Conservation (phyloP, 2,329 filamentous ascomycete species). For the Fusarium sp. region DNA sequence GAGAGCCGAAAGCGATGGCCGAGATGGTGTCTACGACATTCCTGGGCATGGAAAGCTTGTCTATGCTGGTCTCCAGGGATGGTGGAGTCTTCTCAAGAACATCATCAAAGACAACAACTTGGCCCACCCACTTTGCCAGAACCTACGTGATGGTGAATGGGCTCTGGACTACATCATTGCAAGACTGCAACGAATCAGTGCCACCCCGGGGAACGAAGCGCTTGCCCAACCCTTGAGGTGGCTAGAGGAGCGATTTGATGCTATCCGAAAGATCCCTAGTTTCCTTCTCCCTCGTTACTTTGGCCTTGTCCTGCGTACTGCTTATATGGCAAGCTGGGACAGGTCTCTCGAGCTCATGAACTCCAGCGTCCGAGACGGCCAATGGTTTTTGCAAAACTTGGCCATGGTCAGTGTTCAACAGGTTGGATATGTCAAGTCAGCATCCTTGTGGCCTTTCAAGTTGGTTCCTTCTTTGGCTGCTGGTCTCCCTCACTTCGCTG, state of each 20-base stretch:
- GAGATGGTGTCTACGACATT: slow-evolving; percentile 89
- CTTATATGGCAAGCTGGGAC: slow-evolving; percentile 86
- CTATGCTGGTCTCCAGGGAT: slow-evolving; percentile 97
- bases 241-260: slow-evolving; percentile 87
- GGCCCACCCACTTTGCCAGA: slow-evolving; percentile 92
- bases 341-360: slow-evolving; percentile 83
- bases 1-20: slow-evolving; percentile 79
- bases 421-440: slow-evolving; percentile 88
- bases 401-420: slow-evolving; percentile 93
- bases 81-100: slow-evolving; percentile 91
- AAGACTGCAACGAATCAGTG: slow-evolving; percentile 78
- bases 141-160: slow-evolving; percentile 92
- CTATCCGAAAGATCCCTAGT: slow-evolving; percentile 84
- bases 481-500: slow-evolving; percentile 92
- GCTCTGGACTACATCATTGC: slow-evolving; percentile 87
- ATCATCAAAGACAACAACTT: slow-evolving; percentile 91
- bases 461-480: slow-evolving; percentile 89
- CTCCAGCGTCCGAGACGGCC: slow-evolving; percentile 79
- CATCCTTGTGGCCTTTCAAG: slow-evolving; percentile 88
- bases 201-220: slow-evolving; percentile 69
- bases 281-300: slow-evolving; percentile 96
- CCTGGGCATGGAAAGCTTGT: slow-evolving; percentile 86
- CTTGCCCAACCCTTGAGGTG: slow-evolving; percentile 77
- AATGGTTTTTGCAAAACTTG: slow-evolving; percentile 88
- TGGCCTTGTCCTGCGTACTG: slow-evolving; percentile 86